Conservation (phyloP, 2,329 filamentous ascomycete genomes). For the Periglandula ipomoeae region DNA sequence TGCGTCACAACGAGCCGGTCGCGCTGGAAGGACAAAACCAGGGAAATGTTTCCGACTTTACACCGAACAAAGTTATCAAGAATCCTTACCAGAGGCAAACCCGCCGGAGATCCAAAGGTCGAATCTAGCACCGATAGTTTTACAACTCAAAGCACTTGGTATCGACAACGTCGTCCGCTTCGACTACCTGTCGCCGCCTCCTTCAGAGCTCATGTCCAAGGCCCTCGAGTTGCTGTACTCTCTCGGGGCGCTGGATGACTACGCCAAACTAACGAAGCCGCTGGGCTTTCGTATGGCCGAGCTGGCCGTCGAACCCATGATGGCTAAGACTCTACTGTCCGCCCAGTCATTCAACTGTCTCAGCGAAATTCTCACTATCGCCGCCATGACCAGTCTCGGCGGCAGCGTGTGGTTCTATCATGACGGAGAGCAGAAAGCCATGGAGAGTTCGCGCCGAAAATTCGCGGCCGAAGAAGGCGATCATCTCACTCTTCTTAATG, state of each 20-base stretch:
- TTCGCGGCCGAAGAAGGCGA: slow-evolving; percentile 93
- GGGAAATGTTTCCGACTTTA: slow-evolving; percentile 95
- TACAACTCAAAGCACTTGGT: slow-evolving; percentile 89
- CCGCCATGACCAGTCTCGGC: slow-evolving; percentile 85
- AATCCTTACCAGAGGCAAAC: slow-evolving; percentile 56
- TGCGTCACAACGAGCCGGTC: slow-evolving; percentile 81
- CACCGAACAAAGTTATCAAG: slow-evolving; percentile 62
- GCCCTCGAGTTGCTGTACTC: slow-evolving; percentile 83
- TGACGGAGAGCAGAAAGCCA: slow-evolving; percentile 64
- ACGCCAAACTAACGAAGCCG: slow-evolving; percentile 82
- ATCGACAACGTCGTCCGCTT: slow-evolving; percentile 93
- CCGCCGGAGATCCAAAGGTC: slow-evolving; percentile 87
- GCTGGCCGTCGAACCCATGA: slow-evolving; percentile 88
- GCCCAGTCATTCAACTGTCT: slow-evolving; percentile 69
- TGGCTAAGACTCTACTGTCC: slow-evolving; percentile 76
- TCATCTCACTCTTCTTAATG: slow-evolving; percentile 84
- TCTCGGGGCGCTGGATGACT: slow-evolving; percentile 76
- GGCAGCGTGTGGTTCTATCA: slow-evolving; percentile 76
- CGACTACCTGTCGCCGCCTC: slow-evolving; percentile 78
- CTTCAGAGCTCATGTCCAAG: slow-evolving; percentile 73
- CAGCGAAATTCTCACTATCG: slow-evolving; percentile 80
- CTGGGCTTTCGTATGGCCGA: slow-evolving; percentile 90
- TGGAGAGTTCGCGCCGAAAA: slow-evolving; percentile 65
- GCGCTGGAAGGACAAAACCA: slow-evolving; percentile 78
- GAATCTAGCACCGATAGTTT: slow-evolving; percentile 76